Base-by-base conservation (phyloP, 108 stramenopile genomes). In the Pseudonitzschia pungens region DNA sequence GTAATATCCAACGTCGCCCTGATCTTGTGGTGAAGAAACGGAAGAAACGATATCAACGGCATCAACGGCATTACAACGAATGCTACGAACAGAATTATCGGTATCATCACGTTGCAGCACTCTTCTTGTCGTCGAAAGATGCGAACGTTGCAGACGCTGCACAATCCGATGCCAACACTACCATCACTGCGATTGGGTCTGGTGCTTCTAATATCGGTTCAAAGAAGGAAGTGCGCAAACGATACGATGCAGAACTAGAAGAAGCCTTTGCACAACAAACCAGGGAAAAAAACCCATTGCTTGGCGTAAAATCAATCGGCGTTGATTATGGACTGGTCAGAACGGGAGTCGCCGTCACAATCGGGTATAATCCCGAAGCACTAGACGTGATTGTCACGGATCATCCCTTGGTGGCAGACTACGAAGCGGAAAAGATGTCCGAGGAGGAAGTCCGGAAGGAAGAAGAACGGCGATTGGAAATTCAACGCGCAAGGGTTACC, bases 241-340 rank as follows among this genome's bases (percentile, higher is more conserved):
- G 32, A 4, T 62, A 62, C 60, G 60, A 33, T 40, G 16, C 60
- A 12, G 60, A 62, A 40, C 60, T 62, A 7, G 60, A 62, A 40
- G 60, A 62, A 62, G 60, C 60, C 32, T 62, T 62, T 24, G 60
- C 60, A n/a, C 32, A 62, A 62, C 60, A 62, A 41, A 62, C 40
- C 14, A 62, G 40, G 32, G 40, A 62, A 62, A 62, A 4, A 14
- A 62, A 62, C 73, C 68, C 48, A 28, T 45, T 84, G 50, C 31
- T 87, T 42, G 86, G 84, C 8, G 55, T 82, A 32, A 84, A 81
- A 62, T 86, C 86, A 0, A 76, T 94, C 53, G 93, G 93, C 0
- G 87, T 94, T 22, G 93, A 94, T 69, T 94, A 90, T 59, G 93
- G 93, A 11, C 73, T 89, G 11, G 83, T 81, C 41, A 86, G 89